These are phyloP conservation scores for Emydomyces testavorans DNA, from an alignment of 2,329 filamentous ascomycete genomes.

Conservation along the genomic window DNA sequence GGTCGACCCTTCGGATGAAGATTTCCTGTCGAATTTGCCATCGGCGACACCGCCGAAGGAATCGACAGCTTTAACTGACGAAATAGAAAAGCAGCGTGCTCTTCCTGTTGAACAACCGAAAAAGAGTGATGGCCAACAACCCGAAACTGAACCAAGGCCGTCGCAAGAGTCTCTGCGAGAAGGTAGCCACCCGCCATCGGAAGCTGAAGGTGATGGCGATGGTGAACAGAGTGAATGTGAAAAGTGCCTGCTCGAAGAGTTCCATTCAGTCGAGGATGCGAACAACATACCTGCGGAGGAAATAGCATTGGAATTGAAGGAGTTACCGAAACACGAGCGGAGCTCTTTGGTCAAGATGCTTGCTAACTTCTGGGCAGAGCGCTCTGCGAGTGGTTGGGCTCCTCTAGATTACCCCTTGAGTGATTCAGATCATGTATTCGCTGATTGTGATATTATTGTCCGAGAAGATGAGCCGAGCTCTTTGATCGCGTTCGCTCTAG, in stretches of 20 bases:
- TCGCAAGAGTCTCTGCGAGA: conserved; percentile 18
- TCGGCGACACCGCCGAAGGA: conserved; percentile 13
- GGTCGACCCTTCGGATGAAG: conserved; percentile 61
- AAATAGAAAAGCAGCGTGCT: conserved; percentile 24
- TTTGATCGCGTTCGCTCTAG: conserved; percentile 82
- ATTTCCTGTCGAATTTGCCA: conserved; percentile 23
- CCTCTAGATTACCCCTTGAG: conserved; percentile 84
- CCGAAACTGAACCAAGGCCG: conserved; percentile 20
- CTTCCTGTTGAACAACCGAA: conserved; percentile 17
- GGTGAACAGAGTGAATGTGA: conserved; percentile 60
- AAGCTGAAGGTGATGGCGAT: conserved; percentile 54
- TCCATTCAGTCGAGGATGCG: conserved; percentile 40
- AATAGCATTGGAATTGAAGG: conserved; percentile 49
- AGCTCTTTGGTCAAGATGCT: conserved; percentile 89
- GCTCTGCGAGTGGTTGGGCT: conserved; percentile 89
- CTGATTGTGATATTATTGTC: conserved; percentile 92
- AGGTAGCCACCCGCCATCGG: conserved; percentile 44
- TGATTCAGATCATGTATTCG: conserved; percentile 84
- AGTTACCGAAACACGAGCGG: conserved; percentile 85
- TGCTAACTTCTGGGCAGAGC: conserved; percentile 96
- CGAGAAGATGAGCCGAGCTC: conserved; percentile 96
- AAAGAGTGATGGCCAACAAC: conserved; percentile 9
- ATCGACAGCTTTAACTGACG: conserved; percentile 15
- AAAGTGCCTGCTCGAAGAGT: conserved; percentile 50
- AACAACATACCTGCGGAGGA: conserved; percentile 43